phyloP scores from a whole-genome alignment of 1,284 basidiomycete species.

The Athelia sp. region DNA sequence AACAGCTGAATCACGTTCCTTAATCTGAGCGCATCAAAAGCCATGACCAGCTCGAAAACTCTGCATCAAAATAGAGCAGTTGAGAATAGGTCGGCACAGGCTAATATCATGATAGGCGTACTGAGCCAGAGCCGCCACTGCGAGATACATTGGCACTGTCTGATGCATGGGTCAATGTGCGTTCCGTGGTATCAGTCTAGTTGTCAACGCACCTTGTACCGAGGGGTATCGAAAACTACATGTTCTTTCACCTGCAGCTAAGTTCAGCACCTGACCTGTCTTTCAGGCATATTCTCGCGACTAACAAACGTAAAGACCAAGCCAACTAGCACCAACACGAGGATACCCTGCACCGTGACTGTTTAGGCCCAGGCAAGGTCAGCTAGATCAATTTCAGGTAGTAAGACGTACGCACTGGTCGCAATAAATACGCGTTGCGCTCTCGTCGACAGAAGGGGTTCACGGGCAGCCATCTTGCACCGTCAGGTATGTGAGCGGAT shows the following conservation, averaged over 20 bases:
- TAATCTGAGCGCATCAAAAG: constrained; percentile 19
- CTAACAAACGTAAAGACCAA: constrained; percentile 16
- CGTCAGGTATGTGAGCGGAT: no score
- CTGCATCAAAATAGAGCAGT: constrained; percentile 27
- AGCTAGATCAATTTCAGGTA: constrained; percentile 3
- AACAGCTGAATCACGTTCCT: constrained; percentile 27
- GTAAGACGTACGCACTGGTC: constrained; percentile 43
- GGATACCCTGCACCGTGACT: constrained; percentile 36
- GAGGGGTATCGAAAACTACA: neutral
- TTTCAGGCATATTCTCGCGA: neutral
- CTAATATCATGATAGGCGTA: no score
- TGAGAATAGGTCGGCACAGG: constrained; percentile 66
- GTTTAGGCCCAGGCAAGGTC: no score
- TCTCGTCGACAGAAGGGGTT: constrained; percentile 59
- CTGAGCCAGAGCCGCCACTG: constrained; percentile 18
- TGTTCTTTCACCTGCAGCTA: neutral
- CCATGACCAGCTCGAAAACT: constrained; percentile 16
- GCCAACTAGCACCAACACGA: constrained; percentile 34
- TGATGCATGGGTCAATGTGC: constrained; percentile 30
- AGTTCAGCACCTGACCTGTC: neutral
- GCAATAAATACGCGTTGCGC: constrained; percentile 62
- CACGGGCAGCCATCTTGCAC: constrained; percentile 36
- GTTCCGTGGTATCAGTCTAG: constrained; percentile 33
- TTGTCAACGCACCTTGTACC: constrained; percentile 1
- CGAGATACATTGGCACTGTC: constrained; percentile 21